Conservation (phyloP, 768 basidiomycete species). For the Coprinellus micaceus region DNA sequence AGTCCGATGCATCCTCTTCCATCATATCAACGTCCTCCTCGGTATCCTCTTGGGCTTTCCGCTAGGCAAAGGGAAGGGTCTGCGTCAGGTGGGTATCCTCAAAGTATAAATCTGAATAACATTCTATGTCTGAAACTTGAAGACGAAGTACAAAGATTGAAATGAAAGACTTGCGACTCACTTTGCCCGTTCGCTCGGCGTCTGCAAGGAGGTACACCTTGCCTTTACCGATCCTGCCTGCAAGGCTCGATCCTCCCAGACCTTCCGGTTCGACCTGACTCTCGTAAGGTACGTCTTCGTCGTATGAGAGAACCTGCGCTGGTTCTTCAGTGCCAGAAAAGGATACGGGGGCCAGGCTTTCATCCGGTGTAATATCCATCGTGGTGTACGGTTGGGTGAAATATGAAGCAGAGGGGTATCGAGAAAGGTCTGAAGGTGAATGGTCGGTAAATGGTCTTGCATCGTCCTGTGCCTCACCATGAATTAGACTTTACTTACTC, state of each 20-base stretch:
- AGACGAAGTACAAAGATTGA: slow-evolving; percentile 23
- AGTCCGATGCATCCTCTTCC: slow-evolving; percentile 30
- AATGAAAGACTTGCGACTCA: slow-evolving; percentile 44
- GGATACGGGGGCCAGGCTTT: slow-evolving; percentile 24
- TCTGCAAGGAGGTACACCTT: slow-evolving; percentile 81
- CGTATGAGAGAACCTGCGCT: slow-evolving; percentile 42
- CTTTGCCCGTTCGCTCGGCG: slow-evolving; percentile 66
- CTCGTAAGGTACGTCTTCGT: slow-evolving; percentile 54
- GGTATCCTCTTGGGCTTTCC: not conserved
- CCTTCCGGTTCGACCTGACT: slow-evolving; percentile 40
- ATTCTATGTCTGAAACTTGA: slow-evolving; percentile 7
- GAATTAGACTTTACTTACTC: too few species aligned
- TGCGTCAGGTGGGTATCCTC: not conserved
- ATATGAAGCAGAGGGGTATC: not conserved
- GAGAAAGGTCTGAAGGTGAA: not conserved
- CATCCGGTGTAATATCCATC: slow-evolving; percentile 50
- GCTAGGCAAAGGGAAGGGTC: not conserved
- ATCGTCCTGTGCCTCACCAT: too few species aligned
- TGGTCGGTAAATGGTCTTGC: not conserved
- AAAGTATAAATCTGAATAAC: not conserved
- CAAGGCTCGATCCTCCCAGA: slow-evolving; percentile 40
- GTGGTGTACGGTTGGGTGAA: not conserved
- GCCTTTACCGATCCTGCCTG: slow-evolving; percentile 63
- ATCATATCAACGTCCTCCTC: slow-evolving; percentile 32
- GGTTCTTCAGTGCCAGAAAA: slow-evolving; percentile 5